These are phyloP conservation scores for Lotus japonicus DNA, from an alignment of 306 rosid genomes.

Conservation along the genomic window DNA sequence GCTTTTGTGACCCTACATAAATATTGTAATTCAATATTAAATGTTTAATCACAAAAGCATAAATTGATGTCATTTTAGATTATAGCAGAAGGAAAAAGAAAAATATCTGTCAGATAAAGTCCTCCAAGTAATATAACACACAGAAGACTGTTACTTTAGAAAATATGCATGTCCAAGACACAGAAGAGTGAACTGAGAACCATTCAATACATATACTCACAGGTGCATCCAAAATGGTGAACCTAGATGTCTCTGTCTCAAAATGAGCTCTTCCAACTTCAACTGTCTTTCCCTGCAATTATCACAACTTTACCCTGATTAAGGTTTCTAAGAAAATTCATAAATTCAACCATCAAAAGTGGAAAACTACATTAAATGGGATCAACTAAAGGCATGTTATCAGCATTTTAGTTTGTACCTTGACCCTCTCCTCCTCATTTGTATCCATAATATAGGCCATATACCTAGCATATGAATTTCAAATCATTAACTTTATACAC, in stretches of 20 bases:
- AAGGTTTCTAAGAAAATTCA: slow-evolving; percentile 7
- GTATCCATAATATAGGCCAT: slow-evolving; percentile 99
- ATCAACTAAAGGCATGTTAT: background rate
- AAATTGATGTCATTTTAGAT: background rate
- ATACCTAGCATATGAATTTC: slow-evolving; percentile 54
- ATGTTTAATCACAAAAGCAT: slow-evolving; percentile 4
- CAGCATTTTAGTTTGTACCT: slow-evolving; percentile 41
- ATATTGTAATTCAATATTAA: slow-evolving; percentile 4
- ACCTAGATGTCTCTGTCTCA: slow-evolving; percentile 84
- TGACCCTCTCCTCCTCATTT: slow-evolving; percentile 90
- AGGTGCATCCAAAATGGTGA: slow-evolving; percentile 97
- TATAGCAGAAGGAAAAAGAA: background rate
- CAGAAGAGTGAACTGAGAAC: background rate
- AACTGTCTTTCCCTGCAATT: slow-evolving; percentile 84
- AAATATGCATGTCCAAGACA: background rate
- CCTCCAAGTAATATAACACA: background rate
- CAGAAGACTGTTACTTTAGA: background rate
- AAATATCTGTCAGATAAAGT: background rate
- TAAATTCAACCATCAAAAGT: background rate
- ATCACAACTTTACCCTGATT: slow-evolving; percentile 5
- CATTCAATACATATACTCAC: slow-evolving; percentile 46
- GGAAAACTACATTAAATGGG: background rate
- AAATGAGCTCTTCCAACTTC: slow-evolving; percentile 99
- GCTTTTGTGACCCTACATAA: slow-evolving; percentile 93
- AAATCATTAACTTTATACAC: slow-evolving; percentile 5